A percentile compares a stretch with the other conserved stretches of the same genome.
Evolutionary conservation across 371 early-diverging fungal species (phyloP).

Genomic region (Mucor ambiguus): DNA sequence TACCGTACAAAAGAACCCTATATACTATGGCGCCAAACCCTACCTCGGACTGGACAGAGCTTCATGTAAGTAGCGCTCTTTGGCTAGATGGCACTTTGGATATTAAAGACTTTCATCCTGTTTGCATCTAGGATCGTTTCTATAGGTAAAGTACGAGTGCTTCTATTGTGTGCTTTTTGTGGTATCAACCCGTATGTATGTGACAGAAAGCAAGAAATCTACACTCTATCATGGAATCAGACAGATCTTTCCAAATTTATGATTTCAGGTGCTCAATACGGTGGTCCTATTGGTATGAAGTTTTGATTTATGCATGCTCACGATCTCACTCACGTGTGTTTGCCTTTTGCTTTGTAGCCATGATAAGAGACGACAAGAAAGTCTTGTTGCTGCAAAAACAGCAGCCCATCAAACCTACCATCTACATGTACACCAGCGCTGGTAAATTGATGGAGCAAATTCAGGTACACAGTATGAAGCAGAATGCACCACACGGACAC

Average conservation of each 20-base stretch:
- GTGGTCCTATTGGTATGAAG: constrained; percentile 87
- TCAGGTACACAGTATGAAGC: constrained; percentile 52
- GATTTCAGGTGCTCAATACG: constrained; percentile 85
- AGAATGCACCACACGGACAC: not conserved
- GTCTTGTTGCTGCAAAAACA: constrained; percentile 74
- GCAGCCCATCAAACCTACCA: constrained; percentile 75
- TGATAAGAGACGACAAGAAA: constrained; percentile 86
- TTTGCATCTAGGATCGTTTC: too few species aligned
- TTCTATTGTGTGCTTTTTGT: not conserved
- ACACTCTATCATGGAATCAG: constrained; percentile 87
- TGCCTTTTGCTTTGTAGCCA: constrained; percentile 53
- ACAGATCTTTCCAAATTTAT: constrained; percentile 82
- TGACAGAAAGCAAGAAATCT: constrained; percentile 74
- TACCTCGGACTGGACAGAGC: constrained; percentile 56
- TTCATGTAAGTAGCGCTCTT: constrained; percentile 35
- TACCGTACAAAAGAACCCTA: not conserved
- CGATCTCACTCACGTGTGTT: not conserved
- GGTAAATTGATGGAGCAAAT: constrained; percentile 86
- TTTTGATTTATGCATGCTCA: not conserved
- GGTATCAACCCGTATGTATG: not conserved
- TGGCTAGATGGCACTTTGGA: not conserved
- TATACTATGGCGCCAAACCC: constrained; percentile 54
- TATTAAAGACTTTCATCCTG: not conserved
- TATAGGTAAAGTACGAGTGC: not conserved
- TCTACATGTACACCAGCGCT: constrained; percentile 83